phyloP scores from a whole-genome alignment of 2,329 filamentous ascomycete species.

The Penicillium sp. region DNA sequence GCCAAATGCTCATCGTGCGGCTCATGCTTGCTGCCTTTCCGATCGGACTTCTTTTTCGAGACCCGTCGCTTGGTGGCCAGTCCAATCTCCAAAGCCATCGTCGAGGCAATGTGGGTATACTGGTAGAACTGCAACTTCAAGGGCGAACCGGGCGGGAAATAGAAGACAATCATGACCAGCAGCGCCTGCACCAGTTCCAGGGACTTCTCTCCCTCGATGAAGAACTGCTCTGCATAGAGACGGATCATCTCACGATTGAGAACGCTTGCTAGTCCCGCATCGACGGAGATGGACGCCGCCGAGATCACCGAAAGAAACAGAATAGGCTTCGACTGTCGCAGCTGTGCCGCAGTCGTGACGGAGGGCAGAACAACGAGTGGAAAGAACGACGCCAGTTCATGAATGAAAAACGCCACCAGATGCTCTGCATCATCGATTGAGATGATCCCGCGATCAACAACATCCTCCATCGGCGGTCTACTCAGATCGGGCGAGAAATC shows the following conservation, averaged over 20 bases:
- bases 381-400: slow-evolving; percentile 35
- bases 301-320: slow-evolving; percentile 74
- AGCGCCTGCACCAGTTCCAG: slow-evolving; percentile 58
- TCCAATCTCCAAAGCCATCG: slow-evolving; percentile 55
- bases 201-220: slow-evolving; percentile 56
- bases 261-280: slow-evolving; percentile 47
- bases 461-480: slow-evolving; percentile 25
- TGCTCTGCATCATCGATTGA: slow-evolving; percentile 37
- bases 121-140: slow-evolving; percentile 56
- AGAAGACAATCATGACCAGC: slow-evolving; percentile 55
- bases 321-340: slow-evolving; percentile 57
- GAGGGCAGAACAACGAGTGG: slow-evolving; percentile 35
- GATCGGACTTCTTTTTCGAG: slow-evolving; percentile 24
- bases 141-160: slow-evolving; percentile 54
- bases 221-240: slow-evolving; percentile 53
- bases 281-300: slow-evolving; percentile 62
- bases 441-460: slow-evolving; percentile 38
- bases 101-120: slow-evolving; percentile 56
- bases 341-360: slow-evolving; percentile 33
- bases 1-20: slow-evolving; percentile 35
- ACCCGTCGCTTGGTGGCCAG: slow-evolving; percentile 37
- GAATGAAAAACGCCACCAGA: slow-evolving; percentile 36
- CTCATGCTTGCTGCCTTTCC: slow-evolving; percentile 13
- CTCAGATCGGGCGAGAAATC: slow-evolving; percentile 24
- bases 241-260: slow-evolving; percentile 56